A percentile compares a stretch with the other conserved stretches of the same genome.
Evolutionary conservation across 306 rosid species (phyloP).

Genomic region (Acacia acuminata): DNA sequence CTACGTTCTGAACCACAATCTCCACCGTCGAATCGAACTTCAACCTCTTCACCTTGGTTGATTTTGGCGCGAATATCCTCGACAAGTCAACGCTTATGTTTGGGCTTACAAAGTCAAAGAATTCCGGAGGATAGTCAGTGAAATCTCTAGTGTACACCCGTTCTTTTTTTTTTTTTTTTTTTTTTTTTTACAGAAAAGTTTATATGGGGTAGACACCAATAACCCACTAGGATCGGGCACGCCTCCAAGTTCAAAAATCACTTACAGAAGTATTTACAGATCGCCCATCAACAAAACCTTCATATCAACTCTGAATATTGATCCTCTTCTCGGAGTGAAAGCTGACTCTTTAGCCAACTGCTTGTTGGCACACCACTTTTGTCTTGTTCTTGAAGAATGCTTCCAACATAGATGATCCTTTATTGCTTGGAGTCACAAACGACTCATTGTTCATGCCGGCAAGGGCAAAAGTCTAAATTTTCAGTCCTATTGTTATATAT

Average conservation of each 20-base stretch:
- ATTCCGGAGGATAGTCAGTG: conserved; percentile 42
- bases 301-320: no score
- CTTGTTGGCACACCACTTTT: conserved; percentile 32
- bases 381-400: conserved; percentile 30
- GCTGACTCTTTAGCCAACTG: no score
- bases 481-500: no score
- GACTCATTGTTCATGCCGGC: conserved; percentile 83
- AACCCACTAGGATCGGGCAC: no score
- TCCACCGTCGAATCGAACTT: conserved; percentile 59
- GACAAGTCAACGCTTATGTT: neutral
- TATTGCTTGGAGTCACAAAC: conserved; percentile 40
- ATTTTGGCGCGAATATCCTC: conserved; percentile 43
- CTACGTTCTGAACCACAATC: conserved; percentile 59
- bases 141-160: conserved; percentile 47
- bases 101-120: conserved; percentile 44
- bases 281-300: no score
- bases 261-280: no score
- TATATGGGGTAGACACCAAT: no score
- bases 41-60: conserved; percentile 58
- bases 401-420: conserved; percentile 44
- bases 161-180: no score
- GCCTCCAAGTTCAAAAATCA: no score
- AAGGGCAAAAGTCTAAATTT: conserved; percentile 34
- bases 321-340: no score
- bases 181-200: no score